These are phyloP conservation scores for Aspergillus haitiensis DNA, from an alignment of 495 filamentous ascomycete species.

Conservation along the genomic window DNA sequence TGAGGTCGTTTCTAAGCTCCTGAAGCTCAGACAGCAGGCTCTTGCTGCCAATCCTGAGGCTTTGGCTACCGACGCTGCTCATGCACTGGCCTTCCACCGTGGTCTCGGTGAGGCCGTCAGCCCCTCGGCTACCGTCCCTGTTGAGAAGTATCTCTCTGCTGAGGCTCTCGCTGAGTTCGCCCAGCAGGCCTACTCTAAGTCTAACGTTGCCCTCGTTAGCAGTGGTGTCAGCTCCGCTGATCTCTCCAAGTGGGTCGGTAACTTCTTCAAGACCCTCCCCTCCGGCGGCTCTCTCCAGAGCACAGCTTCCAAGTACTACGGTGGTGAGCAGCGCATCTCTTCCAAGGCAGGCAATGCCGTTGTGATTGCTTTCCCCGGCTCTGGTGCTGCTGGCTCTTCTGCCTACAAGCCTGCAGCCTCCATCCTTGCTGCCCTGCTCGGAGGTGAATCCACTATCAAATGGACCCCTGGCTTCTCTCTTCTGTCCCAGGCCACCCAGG, in stretches of 20 bases:
- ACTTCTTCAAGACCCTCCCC: slow-evolving; percentile 71
- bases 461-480: slow-evolving; percentile 93
- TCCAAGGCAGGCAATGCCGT: slow-evolving; percentile 71
- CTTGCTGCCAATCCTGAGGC: slow-evolving; percentile 63
- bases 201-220: slow-evolving; percentile 86
- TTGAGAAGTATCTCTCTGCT: slow-evolving; percentile 74
- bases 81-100: slow-evolving; percentile 88
- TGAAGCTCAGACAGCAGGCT: slow-evolving; percentile 70
- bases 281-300: slow-evolving; percentile 36
- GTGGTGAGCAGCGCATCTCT: slow-evolving; percentile 88
- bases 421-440: slow-evolving; percentile 86
- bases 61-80: slow-evolving; percentile 80
- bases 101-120: slow-evolving; percentile 79
- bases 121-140: slow-evolving; percentile 65
- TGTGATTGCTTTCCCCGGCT: slow-evolving; percentile 90
- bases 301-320: slow-evolving; percentile 76
- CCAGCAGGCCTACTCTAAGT: slow-evolving; percentile 74
- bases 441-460: slow-evolving; percentile 88
- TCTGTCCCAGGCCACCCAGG: slow-evolving; percentile 71
- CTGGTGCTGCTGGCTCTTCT: slow-evolving; percentile 66
- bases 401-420: slow-evolving; percentile 85
- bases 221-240: slow-evolving; percentile 77
- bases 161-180: slow-evolving; percentile 70
- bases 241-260: slow-evolving; percentile 84
- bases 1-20: slow-evolving; percentile 74